These are phyloP conservation scores for Hygrocybe coccinea DNA, from an alignment of 768 basidiomycete species.

Conservation along the genomic window DNA sequence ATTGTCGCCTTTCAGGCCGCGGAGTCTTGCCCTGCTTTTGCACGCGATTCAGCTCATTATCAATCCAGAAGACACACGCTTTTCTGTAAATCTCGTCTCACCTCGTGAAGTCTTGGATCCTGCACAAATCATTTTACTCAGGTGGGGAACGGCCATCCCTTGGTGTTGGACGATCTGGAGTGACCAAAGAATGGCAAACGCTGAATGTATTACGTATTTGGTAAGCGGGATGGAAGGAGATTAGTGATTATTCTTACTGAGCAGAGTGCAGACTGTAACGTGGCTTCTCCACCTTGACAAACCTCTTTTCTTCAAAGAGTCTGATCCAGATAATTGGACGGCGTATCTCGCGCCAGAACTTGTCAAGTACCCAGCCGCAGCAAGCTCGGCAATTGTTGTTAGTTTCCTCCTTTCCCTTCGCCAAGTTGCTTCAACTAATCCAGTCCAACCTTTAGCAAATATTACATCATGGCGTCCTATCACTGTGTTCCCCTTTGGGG, in stretches of 20 bases:
- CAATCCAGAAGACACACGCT: conserved; percentile 19
- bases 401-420: not conserved
- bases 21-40: conserved; percentile 41
- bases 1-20: conserved; percentile 39
- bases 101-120: conserved; percentile 32
- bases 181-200: conserved; percentile 46
- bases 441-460: conserved; percentile 20
- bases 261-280: conserved; percentile 40
- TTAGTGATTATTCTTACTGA: not conserved
- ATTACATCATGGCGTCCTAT: conserved; percentile 19
- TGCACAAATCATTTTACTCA: conserved; percentile 49
- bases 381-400: conserved; percentile 26
- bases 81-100: conserved; percentile 13
- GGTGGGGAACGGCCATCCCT: conserved; percentile 51
- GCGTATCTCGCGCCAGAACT: not conserved
- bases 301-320: not conserved
- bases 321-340: conserved; percentile 4
- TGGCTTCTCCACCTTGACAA: conserved; percentile 47
- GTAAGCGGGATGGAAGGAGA: conserved; percentile 32
- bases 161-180: conserved; percentile 67
- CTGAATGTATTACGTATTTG: conserved; percentile 45
- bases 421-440: not conserved
- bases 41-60: conserved; percentile 41
- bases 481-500: not conserved
- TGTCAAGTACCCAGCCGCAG: conserved; percentile 8